Conservation (phyloP, 2,329 filamentous ascomycete genomes). For the Pezicula neosporulosa region DNA sequence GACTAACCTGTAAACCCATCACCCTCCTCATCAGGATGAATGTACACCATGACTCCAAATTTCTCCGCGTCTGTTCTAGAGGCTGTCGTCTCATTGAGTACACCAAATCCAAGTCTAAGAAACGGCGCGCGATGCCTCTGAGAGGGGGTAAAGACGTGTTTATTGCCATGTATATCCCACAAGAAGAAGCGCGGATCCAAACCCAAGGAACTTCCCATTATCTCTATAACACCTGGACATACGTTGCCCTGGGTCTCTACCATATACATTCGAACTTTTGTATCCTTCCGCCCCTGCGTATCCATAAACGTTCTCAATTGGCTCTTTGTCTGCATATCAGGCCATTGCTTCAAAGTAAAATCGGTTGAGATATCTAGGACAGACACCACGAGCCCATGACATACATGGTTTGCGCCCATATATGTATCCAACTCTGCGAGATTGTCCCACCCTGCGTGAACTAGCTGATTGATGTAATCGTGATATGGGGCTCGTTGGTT, state of each 20-base stretch:
- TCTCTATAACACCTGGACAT: conserved; percentile 12
- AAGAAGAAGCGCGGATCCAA: conserved; percentile 14
- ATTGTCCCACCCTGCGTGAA: conserved; percentile 25
- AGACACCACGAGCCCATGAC: conserved; percentile 14
- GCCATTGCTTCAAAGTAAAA: conserved; percentile 10
- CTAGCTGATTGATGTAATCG: conserved; percentile 21
- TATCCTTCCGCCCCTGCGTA: background rate
- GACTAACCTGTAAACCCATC: conserved; percentile 21
- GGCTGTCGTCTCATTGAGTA: conserved; percentile 12
- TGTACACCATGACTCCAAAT: conserved; percentile 22
- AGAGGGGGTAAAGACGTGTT: conserved; percentile 19
- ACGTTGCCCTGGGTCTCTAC: conserved; percentile 10
- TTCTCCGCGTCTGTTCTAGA: conserved; percentile 22
- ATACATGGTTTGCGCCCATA: conserved; percentile 9
- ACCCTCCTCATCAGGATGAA: conserved; percentile 15
- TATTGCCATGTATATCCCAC: conserved; percentile 15
- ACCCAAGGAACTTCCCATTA: conserved; percentile 10
- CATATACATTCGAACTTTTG: conserved; percentile 12
- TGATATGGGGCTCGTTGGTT: conserved; percentile 15
- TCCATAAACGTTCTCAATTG: conserved; percentile 11
- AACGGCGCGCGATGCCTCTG: conserved; percentile 18
- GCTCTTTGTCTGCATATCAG: conserved; percentile 9
- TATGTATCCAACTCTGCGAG: conserved; percentile 20
- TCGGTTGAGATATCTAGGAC: conserved; percentile 21
- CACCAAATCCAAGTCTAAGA: conserved; percentile 19